Evolutionary conservation across 441 rosid species (phyloP).

Genomic region (Codiaeum variegatum): DNA sequence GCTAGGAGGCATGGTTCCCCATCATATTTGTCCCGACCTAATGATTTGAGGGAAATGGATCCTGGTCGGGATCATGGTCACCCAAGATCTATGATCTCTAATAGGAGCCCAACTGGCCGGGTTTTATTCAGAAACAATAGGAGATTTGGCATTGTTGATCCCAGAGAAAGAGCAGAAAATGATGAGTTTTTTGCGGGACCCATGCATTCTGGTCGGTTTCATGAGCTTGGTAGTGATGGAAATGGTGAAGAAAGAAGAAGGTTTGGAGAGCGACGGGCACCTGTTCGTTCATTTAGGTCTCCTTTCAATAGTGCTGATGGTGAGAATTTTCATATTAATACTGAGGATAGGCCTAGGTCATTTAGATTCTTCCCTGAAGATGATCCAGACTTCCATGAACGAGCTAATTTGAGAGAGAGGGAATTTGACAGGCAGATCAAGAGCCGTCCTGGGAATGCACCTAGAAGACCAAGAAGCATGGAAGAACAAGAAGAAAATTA

Average conservation of each 20-base stretch:
- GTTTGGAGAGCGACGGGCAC: constrained; percentile 61
- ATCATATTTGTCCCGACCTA: constrained; percentile 46
- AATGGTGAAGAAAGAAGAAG: constrained; percentile 64
- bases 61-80: constrained; percentile 50
- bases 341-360: constrained; percentile 51
- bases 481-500: constrained; percentile 61
- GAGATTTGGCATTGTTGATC: constrained; percentile 45
- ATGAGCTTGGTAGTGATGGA: constrained; percentile 55
- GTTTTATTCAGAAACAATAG: constrained; percentile 51
- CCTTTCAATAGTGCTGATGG: constrained; percentile 42
- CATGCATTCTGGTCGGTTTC: constrained; percentile 55
- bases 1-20: constrained; percentile 68
- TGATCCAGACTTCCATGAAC: constrained; percentile 42
- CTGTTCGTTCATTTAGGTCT: constrained; percentile 55
- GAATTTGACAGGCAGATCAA: constrained; percentile 57
- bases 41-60: constrained; percentile 63
- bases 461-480: constrained; percentile 49
- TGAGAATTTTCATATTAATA: constrained; percentile 41
- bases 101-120: constrained; percentile 61
- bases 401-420: constrained; percentile 48
- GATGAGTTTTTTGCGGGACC: constrained; percentile 59
- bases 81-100: constrained; percentile 46
- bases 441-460: constrained; percentile 50
- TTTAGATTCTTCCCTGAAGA: constrained; percentile 49
- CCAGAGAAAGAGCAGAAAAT: constrained; percentile 55